Conservation (phyloP, 139 green algal species). For the Marvania coccoides region DNA sequence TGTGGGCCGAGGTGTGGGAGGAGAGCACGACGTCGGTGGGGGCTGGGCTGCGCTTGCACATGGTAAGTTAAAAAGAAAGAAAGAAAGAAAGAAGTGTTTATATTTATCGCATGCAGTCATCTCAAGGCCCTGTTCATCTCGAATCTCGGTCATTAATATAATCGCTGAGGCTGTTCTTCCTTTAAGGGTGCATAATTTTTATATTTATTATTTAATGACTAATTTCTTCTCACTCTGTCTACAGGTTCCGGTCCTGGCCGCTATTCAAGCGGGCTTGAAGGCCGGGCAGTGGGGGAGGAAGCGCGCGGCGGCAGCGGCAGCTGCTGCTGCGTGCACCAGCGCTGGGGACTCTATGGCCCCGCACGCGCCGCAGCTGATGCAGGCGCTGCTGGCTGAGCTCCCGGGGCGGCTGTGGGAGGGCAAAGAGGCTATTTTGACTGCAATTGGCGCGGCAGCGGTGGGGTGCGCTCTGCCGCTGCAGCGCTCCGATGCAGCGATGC, state of each 20-base stretch:
- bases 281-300: conserved; percentile 54
- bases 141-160: too few species aligned
- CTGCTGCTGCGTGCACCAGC: neutral
- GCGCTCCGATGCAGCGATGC: neutral
- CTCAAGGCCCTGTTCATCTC: too few species aligned
- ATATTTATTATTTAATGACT: too few species aligned
- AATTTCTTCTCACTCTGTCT: too few species aligned
- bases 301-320: conserved; percentile 35
- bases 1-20: conserved; percentile 72
- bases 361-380: conserved; percentile 10
- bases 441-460: conserved; percentile 38
- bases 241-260: neutral
- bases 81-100: too few species aligned
- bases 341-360: conserved; percentile 32
- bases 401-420: conserved; percentile 70
- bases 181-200: too few species aligned
- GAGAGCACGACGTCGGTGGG: conserved; percentile 52
- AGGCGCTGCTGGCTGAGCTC: conserved; percentile 28
- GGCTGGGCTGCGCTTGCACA: conserved; percentile 53
- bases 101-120: too few species aligned
- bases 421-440: conserved; percentile 59
- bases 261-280: conserved; percentile 1
- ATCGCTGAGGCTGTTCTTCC: too few species aligned
- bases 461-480: conserved; percentile 9
- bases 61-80: too few species aligned